Evolutionary conservation across 306 rosid species (phyloP), one percentile per base, ranked within the genome.

Genomic region (Cicer bijugum): DNA sequence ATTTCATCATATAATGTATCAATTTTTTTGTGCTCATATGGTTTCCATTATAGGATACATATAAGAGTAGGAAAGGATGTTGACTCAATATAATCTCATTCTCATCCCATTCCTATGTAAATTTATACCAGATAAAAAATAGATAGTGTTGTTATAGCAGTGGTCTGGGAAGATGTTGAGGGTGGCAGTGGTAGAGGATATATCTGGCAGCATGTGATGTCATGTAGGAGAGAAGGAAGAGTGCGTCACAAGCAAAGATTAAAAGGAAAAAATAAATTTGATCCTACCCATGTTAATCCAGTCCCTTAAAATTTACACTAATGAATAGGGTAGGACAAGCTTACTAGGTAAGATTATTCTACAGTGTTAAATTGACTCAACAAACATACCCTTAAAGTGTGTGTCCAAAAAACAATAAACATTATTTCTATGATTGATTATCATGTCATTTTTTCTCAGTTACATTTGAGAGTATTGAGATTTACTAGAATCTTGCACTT

Each of bases 381-480:
- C 70, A 42, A 64, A 15, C 14, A 17, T 5, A 16, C 14, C 19
- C 51, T 11, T 38, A 4, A 57, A 47, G n/a, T 56, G 14, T 60
- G 44, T 60, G 23, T 68, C 40, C 45, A 16, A 19, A 38, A 53
- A 15, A 15, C 14, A 43, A 64, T 12, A 37, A 56, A 40, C 70
- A 11, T 53, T 15, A 5, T 15, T 23, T 19, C 8, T 44, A 44
- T 44, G 55, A 64, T 64, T 42, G 69, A 64, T 39, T 65, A 12
- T 19, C 65, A 66, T 53, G 12, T 79, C 45, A 51, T 65, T 15
- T 37, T 71, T 64, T 66, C 69, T 66, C 1, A 7, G 58, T 56
- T 78, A 51, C 33, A 10, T 20, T 59, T 69, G 67, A 46, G 39
- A 47, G 33, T 79, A 63, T 57, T 53, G 16, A 69, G 71, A 70